These are phyloP conservation scores for Areca catechu DNA, from an alignment of 176 grass and related monocot species.

Conservation along the genomic window DNA sequence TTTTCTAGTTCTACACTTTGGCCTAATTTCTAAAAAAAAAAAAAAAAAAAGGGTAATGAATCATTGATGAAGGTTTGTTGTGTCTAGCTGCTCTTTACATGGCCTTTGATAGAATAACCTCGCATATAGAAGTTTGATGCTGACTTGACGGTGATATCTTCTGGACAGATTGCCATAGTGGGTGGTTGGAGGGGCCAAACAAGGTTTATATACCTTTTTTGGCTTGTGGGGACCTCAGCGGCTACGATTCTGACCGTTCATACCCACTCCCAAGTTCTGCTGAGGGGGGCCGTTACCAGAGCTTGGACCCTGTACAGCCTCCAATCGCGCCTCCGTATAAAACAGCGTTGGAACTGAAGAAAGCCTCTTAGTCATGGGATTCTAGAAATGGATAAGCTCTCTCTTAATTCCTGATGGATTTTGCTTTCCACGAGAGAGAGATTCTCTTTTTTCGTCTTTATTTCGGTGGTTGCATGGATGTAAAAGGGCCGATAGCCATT, in stretches of 20 bases:
- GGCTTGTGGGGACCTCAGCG: constrained; percentile 77
- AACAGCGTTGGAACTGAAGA: constrained; percentile 63
- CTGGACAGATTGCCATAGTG: constrained; percentile 66
- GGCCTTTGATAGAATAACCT: no score
- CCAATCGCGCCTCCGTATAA: constrained; percentile 82
- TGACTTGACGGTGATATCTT: background rate
- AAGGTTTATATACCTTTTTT: constrained; percentile 78
- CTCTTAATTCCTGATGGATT: constrained; percentile 14
- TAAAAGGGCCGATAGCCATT: no score
- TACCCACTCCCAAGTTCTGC: constrained; percentile 46
- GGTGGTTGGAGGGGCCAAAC: constrained; percentile 87
- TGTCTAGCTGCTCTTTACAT: no score
- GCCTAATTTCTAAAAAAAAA: no score
- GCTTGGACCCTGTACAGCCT: constrained; percentile 76
- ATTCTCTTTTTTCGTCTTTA: no score
- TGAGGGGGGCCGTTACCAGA: constrained; percentile 33
- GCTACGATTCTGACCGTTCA: constrained; percentile 72
- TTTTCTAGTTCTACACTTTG: no score
- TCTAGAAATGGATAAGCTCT: constrained; percentile 20
- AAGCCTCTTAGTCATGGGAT: constrained; percentile 34
- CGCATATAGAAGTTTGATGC: no score
- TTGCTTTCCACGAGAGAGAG: no score
- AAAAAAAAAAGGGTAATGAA: no score
- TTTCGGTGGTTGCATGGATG: no score
- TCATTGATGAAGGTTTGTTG: no score